Evolutionary conservation across 2,329 filamentous ascomycete genomes (phyloP).

Genomic region (Pestalotiopsis fici): DNA sequence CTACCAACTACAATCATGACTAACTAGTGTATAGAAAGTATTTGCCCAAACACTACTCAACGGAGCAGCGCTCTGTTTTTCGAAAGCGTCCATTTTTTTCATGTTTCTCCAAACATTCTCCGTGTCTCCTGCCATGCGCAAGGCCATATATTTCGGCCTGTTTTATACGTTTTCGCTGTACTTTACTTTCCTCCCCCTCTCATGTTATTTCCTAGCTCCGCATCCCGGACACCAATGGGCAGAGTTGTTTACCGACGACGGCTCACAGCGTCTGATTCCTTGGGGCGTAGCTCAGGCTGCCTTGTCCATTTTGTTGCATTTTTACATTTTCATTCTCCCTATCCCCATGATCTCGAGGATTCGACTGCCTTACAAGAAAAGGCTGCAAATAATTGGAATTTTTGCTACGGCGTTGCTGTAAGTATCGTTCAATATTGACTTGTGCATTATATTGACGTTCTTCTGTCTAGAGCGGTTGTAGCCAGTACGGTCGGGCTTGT

Average conservation of each 20-base stretch:
- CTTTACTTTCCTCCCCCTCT: background rate
- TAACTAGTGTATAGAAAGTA: background rate
- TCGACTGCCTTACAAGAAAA: background rate
- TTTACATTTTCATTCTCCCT: background rate
- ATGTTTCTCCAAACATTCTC: background rate
- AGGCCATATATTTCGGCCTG: background rate
- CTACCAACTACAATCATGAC: background rate
- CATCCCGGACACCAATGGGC: background rate
- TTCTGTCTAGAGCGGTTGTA: background rate
- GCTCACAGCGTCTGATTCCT: background rate
- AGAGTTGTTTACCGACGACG: background rate
- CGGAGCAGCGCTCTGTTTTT: background rate
- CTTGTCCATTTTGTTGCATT: background rate
- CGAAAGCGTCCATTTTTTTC: background rate
- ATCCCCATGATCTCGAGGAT: background rate
- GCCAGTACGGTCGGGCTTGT: background rate
- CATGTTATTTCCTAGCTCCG: background rate
- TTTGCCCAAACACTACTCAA: background rate
- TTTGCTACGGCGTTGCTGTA: background rate
- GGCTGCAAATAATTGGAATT: background rate
- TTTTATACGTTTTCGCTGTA: background rate
- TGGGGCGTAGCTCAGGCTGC: background rate
- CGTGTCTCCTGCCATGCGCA: background rate
- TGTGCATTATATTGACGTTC: background rate
- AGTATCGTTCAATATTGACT: background rate